Conservation (phyloP, 306 rosid genomes). For the Gillenia trifoliata region DNA sequence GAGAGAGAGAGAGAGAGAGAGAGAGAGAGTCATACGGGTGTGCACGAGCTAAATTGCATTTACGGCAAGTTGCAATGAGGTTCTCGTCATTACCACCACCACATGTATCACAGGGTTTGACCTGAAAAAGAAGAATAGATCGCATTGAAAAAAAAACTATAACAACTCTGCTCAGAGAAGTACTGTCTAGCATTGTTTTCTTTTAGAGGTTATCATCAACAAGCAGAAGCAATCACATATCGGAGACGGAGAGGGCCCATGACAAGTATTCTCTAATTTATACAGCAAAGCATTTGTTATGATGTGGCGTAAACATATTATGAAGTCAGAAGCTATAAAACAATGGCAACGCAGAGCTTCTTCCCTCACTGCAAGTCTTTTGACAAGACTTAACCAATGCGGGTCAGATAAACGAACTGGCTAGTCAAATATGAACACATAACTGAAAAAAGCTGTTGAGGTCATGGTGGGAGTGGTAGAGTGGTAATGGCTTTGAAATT, state of each 20-base stretch:
- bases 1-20: not conserved
- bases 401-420: too few species aligned
- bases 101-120: constrained; percentile 45
- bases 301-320: too few species aligned
- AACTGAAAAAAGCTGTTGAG: too few species aligned
- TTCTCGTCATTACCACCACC: constrained; percentile 39
- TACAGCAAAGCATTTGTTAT: not conserved
- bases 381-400: too few species aligned
- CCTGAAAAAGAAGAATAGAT: constrained; percentile 38
- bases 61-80: constrained; percentile 32
- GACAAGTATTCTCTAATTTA: not conserved
- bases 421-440: too few species aligned
- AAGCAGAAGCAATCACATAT: not conserved
- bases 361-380: too few species aligned
- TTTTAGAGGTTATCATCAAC: not conserved
- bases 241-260: not conserved
- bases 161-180: not conserved
- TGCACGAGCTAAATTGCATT: constrained; percentile 39
- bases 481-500: too few species aligned
- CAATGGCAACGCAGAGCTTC: too few species aligned
- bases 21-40: constrained; percentile 43
- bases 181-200: not conserved
- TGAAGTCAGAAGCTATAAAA: too few species aligned
- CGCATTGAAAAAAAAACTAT: not conserved
- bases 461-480: too few species aligned